Evolutionary conservation across 139 green algal genomes (phyloP).

Genomic region (Tetradesmus lagerheimii): DNA sequence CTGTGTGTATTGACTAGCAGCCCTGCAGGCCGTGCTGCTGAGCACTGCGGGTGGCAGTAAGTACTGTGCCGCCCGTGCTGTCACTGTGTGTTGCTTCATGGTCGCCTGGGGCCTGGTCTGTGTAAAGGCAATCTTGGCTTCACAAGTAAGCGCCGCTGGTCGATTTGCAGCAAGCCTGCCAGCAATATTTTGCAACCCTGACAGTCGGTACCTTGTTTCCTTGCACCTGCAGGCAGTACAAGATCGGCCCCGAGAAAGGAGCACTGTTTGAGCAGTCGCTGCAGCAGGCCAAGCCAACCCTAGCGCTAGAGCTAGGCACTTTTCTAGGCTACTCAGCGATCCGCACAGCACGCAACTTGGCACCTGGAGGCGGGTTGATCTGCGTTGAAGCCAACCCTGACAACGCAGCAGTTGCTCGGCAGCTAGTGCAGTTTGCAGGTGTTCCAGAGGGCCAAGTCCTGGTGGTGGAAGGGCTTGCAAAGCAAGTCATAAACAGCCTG

Average conservation of each 20-base stretch:
- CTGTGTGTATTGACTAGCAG: too few relatives aligned
- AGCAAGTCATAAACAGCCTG: neutral
- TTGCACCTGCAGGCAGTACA: constrained; percentile 39
- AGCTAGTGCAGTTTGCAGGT: constrained; percentile 20
- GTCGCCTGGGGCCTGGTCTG: too few relatives aligned
- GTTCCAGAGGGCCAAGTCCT: neutral
- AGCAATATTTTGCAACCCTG: too few relatives aligned
- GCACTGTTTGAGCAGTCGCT: constrained; percentile 34
- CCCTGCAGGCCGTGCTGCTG: too few relatives aligned
- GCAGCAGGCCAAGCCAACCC: neutral
- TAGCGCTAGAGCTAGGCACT: constrained; percentile 44
- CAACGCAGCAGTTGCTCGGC: constrained; percentile 38
- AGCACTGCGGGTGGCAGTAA: too few relatives aligned
- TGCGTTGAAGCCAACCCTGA: constrained; percentile 50
- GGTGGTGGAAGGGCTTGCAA: constrained; percentile 1
- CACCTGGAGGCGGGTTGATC: constrained; percentile 12
- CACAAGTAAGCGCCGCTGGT: too few relatives aligned
- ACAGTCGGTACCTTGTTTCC: too few relatives aligned
- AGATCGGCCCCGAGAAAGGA: constrained; percentile 49
- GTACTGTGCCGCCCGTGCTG: too few relatives aligned
- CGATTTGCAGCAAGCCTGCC: too few relatives aligned
- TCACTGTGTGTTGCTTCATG: too few relatives aligned
- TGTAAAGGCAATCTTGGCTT: too few relatives aligned
- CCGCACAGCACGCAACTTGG: constrained; percentile 32
- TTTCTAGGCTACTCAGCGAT: constrained; percentile 51